Conservation (phyloP, 2,329 filamentous ascomycete genomes). For the Triangularia setosa region DNA sequence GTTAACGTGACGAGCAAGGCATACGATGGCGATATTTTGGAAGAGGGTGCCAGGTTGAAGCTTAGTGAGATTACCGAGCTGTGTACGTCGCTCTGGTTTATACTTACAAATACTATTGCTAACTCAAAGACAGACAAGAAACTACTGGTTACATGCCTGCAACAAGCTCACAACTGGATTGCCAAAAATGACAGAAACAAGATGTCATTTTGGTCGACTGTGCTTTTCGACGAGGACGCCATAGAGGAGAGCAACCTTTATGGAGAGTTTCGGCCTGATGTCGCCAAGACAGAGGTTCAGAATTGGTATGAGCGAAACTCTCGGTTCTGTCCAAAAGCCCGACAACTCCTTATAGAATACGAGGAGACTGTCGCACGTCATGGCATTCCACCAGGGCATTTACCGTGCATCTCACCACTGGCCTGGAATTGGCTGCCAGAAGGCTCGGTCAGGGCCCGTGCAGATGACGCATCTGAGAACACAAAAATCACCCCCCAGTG, state of each 20-base stretch:
- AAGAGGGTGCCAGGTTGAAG: slow-evolving; percentile 54
- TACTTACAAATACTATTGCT: slow-evolving; percentile 13
- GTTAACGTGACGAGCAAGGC: slow-evolving; percentile 65
- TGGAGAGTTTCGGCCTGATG: slow-evolving; percentile 50
- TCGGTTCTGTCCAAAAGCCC: slow-evolving; percentile 53
- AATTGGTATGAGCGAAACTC: slow-evolving; percentile 62
- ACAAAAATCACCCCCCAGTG: slow-evolving; percentile 46
- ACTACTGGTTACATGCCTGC: slow-evolving; percentile 60
- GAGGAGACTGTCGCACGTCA: slow-evolving; percentile 41
- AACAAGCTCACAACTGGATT: slow-evolving; percentile 67
- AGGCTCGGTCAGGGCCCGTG: slow-evolving; percentile 31
- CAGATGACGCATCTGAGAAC: slow-evolving; percentile 34
- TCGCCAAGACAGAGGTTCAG: slow-evolving; percentile 57
- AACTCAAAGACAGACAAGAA: slow-evolving; percentile 52
- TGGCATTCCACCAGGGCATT: slow-evolving; percentile 46
- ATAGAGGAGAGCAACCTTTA: slow-evolving; percentile 50
- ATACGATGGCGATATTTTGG: slow-evolving; percentile 60
- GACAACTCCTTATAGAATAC: slow-evolving; percentile 53
- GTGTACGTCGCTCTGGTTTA: slow-evolving; percentile 42
- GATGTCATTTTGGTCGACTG: slow-evolving; percentile 65
- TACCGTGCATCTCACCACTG: slow-evolving; percentile 48
- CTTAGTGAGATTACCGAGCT: slow-evolving; percentile 61
- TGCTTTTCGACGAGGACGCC: slow-evolving; percentile 56
- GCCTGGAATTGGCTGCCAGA: slow-evolving; percentile 55
- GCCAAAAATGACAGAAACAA: slow-evolving; percentile 67